Evolutionary conservation across 2,329 filamentous ascomycete species (phyloP).

Genomic region (Onygenales sp.): DNA sequence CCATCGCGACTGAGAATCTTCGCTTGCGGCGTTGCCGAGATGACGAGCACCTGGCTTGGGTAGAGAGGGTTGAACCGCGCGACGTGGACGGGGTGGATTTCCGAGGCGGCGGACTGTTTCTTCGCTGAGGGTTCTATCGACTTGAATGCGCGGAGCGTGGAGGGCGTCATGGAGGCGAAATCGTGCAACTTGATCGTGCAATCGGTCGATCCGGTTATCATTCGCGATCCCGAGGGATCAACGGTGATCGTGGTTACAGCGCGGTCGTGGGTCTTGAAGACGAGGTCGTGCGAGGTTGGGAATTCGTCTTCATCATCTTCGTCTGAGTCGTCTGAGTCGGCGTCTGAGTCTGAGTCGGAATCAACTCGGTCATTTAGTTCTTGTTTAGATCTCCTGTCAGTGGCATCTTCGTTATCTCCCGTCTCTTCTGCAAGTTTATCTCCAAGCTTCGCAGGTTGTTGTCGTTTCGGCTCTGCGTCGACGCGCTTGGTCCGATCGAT

Average conservation of each 20-base stretch:
- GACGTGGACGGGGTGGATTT: conserved; percentile 81
- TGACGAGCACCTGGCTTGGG: conserved; percentile 70
- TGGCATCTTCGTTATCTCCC: conserved; percentile 16
- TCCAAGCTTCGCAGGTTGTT: conserved; percentile 8
- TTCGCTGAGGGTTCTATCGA: conserved; percentile 76
- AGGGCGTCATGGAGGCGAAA: conserved; percentile 90
- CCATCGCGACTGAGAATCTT: conserved; percentile 86
- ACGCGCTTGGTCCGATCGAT: conserved; percentile 67
- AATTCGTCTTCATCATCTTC: conserved; percentile 75
- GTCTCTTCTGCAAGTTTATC: conserved; percentile 12
- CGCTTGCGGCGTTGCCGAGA: conserved; percentile 82
- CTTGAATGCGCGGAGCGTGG: conserved; percentile 87
- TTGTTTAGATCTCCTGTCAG: conserved; percentile 16
- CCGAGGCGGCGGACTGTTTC: conserved; percentile 60
- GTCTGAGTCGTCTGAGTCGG: conserved; percentile 49
- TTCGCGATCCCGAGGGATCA: conserved; percentile 72
- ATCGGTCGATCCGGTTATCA: conserved; percentile 86
- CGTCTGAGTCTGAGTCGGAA: conserved; percentile 30
- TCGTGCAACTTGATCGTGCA: conserved; percentile 89
- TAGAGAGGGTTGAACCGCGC: conserved; percentile 77
- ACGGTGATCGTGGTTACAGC: conserved; percentile 75
- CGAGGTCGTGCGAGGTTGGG: conserved; percentile 84
- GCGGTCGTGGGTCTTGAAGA: conserved; percentile 85
- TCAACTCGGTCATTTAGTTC: conserved; percentile 28
- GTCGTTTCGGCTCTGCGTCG: conserved; percentile 23